A percentile compares a stretch with the other conserved stretches of the same genome.
Evolutionary conservation across 257 asterid genomes (phyloP).

Genomic region (Solanum rostratum): DNA sequence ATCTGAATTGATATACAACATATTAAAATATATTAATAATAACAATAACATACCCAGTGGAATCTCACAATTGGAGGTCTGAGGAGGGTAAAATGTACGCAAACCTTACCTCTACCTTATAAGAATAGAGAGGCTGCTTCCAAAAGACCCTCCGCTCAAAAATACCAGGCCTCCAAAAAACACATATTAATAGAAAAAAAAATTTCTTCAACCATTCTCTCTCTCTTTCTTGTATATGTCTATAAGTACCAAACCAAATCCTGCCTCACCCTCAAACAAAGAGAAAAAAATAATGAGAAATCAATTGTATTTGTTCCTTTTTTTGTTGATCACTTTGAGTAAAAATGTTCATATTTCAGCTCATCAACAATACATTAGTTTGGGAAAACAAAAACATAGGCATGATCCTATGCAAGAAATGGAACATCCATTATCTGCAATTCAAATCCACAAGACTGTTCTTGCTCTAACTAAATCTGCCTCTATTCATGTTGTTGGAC

Average conservation of each 20-base stretch:
- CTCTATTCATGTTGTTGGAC: constrained; percentile 14
- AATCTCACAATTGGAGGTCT: no score
- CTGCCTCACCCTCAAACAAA: not conserved
- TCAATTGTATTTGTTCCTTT: not conserved
- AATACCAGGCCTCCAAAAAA: no score
- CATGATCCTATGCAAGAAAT: not conserved
- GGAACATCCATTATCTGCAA: constrained; percentile 35
- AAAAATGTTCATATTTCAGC: not conserved
- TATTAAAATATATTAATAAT: no score
- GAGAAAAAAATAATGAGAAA: not conserved
- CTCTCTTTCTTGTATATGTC: not conserved
- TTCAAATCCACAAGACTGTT: constrained; percentile 26
- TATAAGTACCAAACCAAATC: not conserved
- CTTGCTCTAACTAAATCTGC: constrained; percentile 17
- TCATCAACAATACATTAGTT: not conserved
- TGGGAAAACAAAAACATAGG: not conserved
- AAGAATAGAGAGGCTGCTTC: no score
- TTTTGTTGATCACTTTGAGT: not conserved
- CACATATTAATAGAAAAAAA: not conserved
- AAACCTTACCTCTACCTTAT: no score
- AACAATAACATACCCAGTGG: no score
- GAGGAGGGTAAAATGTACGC: no score
- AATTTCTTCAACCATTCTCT: not conserved
- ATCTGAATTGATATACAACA: no score
- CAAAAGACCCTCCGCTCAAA: no score